Conservation (phyloP, 208 protist genomes). For the Endotrypanum monterogeii region DNA sequence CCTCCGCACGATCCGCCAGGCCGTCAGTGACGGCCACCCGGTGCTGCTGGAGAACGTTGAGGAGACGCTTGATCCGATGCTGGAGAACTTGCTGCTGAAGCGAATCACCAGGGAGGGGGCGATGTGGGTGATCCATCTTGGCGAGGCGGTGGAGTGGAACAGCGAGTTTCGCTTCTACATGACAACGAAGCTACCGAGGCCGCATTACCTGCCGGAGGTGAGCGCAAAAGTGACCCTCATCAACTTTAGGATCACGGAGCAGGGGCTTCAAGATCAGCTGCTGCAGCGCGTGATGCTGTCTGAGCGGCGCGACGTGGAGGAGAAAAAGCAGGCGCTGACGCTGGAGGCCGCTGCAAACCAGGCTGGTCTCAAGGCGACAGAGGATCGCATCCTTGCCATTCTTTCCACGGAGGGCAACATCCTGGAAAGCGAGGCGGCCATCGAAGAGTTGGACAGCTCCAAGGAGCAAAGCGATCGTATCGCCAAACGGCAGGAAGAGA, state of each 20-base stretch:
- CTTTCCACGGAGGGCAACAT: conserved; percentile 91
- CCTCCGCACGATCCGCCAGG: conserved; percentile 88
- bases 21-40: conserved; percentile 93
- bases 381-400: conserved; percentile 93
- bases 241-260: conserved; percentile 97
- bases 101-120: conserved; percentile 92
- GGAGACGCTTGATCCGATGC: conserved; percentile 96
- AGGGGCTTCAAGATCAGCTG: conserved; percentile 96
- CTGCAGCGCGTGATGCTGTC: conserved; percentile 94
- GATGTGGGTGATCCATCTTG: conserved; percentile 93
- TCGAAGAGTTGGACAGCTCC: conserved; percentile 94
- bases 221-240: conserved; percentile 97
- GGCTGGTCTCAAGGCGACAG: conserved; percentile 86
- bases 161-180: conserved; percentile 97
- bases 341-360: conserved; percentile 91
- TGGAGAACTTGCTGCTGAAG: conserved; percentile 97
- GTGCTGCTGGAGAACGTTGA: conserved; percentile 97
- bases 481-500: conserved; percentile 92
- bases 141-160: conserved; percentile 97
- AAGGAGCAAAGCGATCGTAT: conserved; percentile 96
- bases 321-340: conserved; percentile 95
- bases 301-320: conserved; percentile 95
- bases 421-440: conserved; percentile 95
- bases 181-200: conserved; percentile 97
- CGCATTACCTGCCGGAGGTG: conserved; percentile 97